Evolutionary conservation across 176 grass and related monocot species (phyloP).

Genomic region (Triticum timopheevii): DNA sequence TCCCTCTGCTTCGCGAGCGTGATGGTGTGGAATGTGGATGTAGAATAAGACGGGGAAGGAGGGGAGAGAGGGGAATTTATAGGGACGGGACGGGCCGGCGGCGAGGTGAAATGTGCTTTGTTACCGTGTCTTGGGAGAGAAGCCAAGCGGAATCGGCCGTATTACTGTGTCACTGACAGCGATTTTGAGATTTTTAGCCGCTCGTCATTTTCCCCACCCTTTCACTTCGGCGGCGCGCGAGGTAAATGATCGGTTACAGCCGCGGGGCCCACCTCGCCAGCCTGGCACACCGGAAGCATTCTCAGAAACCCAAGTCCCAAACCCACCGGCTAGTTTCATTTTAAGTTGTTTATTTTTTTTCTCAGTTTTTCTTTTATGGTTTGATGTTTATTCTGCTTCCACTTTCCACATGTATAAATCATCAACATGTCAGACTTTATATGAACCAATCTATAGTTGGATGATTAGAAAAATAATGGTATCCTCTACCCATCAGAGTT

Average conservation of each 20-base stretch:
- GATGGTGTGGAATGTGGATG: neutral
- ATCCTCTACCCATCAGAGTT: too few species aligned
- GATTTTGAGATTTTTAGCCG: neutral
- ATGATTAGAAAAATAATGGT: too few species aligned
- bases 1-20: neutral
- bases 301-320: neutral
- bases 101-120: neutral
- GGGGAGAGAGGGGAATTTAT: neutral
- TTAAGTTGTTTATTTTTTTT: too few species aligned
- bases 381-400: too few species aligned
- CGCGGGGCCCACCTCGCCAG: neutral
- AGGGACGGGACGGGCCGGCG: too few species aligned
- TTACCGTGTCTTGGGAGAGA: neutral
- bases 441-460: too few species aligned
- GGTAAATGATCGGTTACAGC: slow-evolving; percentile 7
- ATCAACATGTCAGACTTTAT: too few species aligned
- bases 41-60: neutral
- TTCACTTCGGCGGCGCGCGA: neutral
- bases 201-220: neutral
- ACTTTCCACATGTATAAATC: too few species aligned
- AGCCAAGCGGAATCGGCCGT: neutral
- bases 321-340: neutral
- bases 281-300: slow-evolving; percentile 1
- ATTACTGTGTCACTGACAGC: neutral
- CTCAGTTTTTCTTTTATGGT: too few species aligned